Evolutionary conservation across 1,284 basidiomycete genomes (phyloP), one percentile per base, ranked within the genome.

Genomic region (Clitocybe nebularis): DNA sequence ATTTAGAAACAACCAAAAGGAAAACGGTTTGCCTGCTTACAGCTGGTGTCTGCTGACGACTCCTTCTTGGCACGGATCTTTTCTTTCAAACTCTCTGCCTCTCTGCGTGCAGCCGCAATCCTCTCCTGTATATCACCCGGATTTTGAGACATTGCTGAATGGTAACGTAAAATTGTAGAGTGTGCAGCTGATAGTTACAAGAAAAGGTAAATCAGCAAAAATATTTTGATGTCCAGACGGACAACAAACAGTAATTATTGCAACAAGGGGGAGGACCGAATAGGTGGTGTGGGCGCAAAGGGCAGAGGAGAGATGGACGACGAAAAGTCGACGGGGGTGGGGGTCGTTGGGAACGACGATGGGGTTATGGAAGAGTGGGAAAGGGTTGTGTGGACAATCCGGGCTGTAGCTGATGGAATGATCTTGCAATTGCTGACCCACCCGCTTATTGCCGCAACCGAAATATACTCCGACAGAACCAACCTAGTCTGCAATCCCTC

Each of bases 41-140:
- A 71, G 58, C 87, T 95, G 10, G 94, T 97, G 68, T 99, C 95
- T 19, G 91, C 93, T 43, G 93, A 91, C 51, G 93, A 92, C 66
- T 97, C 94, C 62, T 85, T 88, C 69, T 90, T 93, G 30, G 90
- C 84, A 53, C 93, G 78, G 62, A 98, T 96, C 81, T 93, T 94
- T 76, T 97, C 94, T 72, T 96, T 98, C 70, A 98, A 69, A 59
- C 81, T 87, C 67, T 99, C 95, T 28, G 93, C 93, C 69, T 98
- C 94, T 61, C 94, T 81, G 59, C 95, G 84, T 45, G 95, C 95
- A 38, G 93, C 91, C 43, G 93, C 91, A 66, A 99, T 98, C 61
- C 89, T 72, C 71, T 94, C 92, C 64, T 93, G 91, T 56, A 94
- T 91, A 62, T 94, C 91, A 61, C 82, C 79, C 68, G 84, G 82